Evolutionary conservation across 2,329 filamentous ascomycete genomes (phyloP).

Genomic region (Esteya vermicola): DNA sequence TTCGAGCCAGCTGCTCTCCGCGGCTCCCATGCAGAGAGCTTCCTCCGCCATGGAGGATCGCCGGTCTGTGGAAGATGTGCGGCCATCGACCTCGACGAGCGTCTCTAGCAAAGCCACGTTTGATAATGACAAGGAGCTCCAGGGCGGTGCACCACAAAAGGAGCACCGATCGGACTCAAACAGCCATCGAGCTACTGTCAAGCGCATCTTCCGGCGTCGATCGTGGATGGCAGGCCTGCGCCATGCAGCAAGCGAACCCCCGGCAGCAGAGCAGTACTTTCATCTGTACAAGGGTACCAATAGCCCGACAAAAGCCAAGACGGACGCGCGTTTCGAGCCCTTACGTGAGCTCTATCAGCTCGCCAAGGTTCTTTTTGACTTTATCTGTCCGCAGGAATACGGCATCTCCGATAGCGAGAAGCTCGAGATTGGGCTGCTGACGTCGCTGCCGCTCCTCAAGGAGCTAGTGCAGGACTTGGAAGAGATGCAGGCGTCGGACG

Average conservation of each 20-base stretch:
- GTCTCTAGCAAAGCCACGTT: not conserved
- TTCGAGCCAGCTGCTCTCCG: too few species aligned
- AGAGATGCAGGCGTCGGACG: constrained; percentile 87
- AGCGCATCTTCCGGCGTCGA: constrained; percentile 43
- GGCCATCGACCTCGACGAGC: constrained; percentile 1
- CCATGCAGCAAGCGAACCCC: constrained; percentile 31
- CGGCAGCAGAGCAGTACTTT: constrained; percentile 64
- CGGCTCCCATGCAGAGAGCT: not conserved
- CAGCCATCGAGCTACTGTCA: constrained; percentile 21
- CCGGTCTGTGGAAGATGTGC: constrained; percentile 6
- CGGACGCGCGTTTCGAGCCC: constrained; percentile 73
- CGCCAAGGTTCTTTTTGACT: constrained; percentile 92
- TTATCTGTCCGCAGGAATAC: constrained; percentile 96
- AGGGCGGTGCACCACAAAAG: constrained; percentile 9
- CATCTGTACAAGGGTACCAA: constrained; percentile 66
- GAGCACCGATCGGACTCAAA: constrained; percentile 11
- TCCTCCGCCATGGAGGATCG: constrained; percentile 2
- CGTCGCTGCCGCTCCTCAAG: constrained; percentile 81
- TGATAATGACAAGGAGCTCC: constrained; percentile 13
- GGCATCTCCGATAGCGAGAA: constrained; percentile 93
- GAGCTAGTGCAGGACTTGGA: constrained; percentile 96
- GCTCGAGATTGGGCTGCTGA: constrained; percentile 92
- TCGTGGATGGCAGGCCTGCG: constrained; percentile 43
- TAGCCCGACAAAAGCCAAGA: constrained; percentile 60
- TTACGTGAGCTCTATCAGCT: constrained; percentile 86